Conservation (phyloP, 1,284 basidiomycete species). For the Peniophora sp. region DNA sequence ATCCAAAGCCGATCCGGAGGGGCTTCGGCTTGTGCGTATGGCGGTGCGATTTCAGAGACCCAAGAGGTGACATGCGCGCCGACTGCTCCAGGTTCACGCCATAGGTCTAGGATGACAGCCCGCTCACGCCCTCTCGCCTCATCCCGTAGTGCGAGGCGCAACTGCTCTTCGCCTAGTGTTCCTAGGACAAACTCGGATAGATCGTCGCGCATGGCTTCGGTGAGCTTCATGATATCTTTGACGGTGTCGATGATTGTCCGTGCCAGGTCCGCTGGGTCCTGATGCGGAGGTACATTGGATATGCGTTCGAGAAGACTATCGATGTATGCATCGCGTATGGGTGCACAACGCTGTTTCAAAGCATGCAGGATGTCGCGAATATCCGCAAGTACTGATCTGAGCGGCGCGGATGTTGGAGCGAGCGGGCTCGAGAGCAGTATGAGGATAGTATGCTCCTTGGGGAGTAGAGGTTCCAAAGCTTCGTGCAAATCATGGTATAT, state of each 20-base stretch:
- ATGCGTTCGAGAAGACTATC: constrained; percentile 35
- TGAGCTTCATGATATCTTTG: constrained; percentile 38
- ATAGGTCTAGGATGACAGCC: constrained; percentile 40
- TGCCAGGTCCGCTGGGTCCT: constrained; percentile 22
- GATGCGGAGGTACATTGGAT: constrained; percentile 22
- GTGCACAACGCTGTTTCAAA: constrained; percentile 55
- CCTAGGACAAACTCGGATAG: constrained; percentile 52
- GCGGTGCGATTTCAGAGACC: constrained; percentile 19
- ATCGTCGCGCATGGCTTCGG: constrained; percentile 56
- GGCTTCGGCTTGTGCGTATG: constrained; percentile 11
- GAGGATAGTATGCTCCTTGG: constrained; percentile 38
- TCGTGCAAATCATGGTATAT: constrained; percentile 47
- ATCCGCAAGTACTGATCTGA: constrained; percentile 45
- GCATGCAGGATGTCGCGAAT: constrained; percentile 41
- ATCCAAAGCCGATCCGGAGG: constrained; percentile 30
- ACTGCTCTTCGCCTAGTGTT: constrained; percentile 53
- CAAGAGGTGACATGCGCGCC: constrained; percentile 32
- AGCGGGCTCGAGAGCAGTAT: constrained; percentile 44
- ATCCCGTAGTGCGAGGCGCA: constrained; percentile 34
- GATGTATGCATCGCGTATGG: constrained; percentile 48
- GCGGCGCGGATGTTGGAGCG: constrained; percentile 56
- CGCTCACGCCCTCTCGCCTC: constrained; percentile 49
- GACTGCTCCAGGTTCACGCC: constrained; percentile 29
- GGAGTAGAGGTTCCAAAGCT: constrained; percentile 45
- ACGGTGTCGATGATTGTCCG: constrained; percentile 35